Base-by-base conservation (phyloP, 1,139 yeast species). In the Kodamaea plutei region DNA sequence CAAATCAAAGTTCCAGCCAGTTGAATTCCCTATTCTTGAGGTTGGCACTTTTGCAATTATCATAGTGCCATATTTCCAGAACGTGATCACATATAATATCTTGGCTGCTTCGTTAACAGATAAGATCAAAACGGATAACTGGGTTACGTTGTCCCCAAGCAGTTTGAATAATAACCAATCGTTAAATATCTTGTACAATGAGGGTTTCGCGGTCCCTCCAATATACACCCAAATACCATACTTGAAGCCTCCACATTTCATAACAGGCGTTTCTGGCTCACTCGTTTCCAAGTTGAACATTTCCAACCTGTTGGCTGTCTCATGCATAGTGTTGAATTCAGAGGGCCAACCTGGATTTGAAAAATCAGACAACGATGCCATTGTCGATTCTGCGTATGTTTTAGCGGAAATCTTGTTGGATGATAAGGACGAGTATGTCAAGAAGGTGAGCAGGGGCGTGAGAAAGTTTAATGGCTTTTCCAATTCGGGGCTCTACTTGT, bases 321-420 rank as follows among this genome's bases (percentile, higher is more conserved):
- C 50, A 4, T 35, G 59, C 2, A 43, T 75, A 8, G 61, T 64
- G 0, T 52, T 73, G 36, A 65, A 73, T 40, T 65, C 79, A 9
- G 81, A 75, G 48, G 81, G 82, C 13, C 76, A 72, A 26, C 59
- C 72, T n/a, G 80, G 79, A 2, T 67, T 52, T 40, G 81, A 76
- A 39, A 71, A 64, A 38, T 42, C 45, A 3, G 65, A 60, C 34
- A 46, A 41, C 25, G 71, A 65, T 39, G 43, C 69, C 5, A 46
- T 64, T n/a, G 47, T 64, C 8, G 69, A 64, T 40, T 49, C 61
- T 1, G 53, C 58, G 9, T 45, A 41, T 31, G 45, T 58, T 2
- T 30, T 60, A 17, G 40, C 39, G 2, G 43, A 46, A 12, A 14
- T 55, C 6, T 35, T 55, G 15, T 22, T 29, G 6, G 30, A 16